phyloP scores from a whole-genome alignment of 1,284 basidiomycete genomes.

The Boletellus sp. region DNA sequence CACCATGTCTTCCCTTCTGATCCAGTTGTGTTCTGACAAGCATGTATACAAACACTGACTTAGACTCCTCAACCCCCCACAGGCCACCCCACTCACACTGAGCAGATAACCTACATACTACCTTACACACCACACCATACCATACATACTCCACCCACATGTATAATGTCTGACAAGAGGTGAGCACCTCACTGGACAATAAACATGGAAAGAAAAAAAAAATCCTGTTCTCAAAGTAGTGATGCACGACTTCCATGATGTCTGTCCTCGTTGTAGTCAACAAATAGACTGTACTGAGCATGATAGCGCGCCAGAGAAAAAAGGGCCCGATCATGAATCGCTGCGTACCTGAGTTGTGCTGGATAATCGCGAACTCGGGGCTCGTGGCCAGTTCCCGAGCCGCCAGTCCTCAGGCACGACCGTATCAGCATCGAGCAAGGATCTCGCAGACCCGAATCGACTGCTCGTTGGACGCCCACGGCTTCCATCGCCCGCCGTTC shows the following conservation, averaged over 20 bases:
- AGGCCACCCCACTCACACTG: too few relatives aligned
- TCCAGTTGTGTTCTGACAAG: too few relatives aligned
- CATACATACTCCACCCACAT: slow-evolving; percentile 67
- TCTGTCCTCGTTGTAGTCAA: slow-evolving; percentile 38
- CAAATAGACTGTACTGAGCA: background rate
- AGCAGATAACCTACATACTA: too few relatives aligned
- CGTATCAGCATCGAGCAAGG: slow-evolving; percentile 76
- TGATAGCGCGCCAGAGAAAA: too few relatives aligned
- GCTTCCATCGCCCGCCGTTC: slow-evolving; percentile 55
- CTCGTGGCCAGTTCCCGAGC: slow-evolving; percentile 70
- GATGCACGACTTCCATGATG: slow-evolving; percentile 82
- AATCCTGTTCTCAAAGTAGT: slow-evolving; percentile 86
- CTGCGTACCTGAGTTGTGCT: slow-evolving; percentile 68
- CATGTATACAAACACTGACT: too few relatives aligned
- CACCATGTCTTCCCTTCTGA: too few relatives aligned
- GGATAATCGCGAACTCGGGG: slow-evolving; percentile 74
- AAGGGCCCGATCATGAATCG: too few relatives aligned
- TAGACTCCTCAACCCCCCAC: too few relatives aligned
- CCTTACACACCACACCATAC: too few relatives aligned
- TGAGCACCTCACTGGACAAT: too few relatives aligned
- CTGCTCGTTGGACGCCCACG: slow-evolving; percentile 63
- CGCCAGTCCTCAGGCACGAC: slow-evolving; percentile 85
- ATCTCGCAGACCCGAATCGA: slow-evolving; percentile 61
- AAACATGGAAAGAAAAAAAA: too few relatives aligned
- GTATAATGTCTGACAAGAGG: too few relatives aligned